These are phyloP conservation scores for Verticillium nonalfalfae DNA, from an alignment of 2,329 filamentous ascomycete species.

Conservation along the genomic window DNA sequence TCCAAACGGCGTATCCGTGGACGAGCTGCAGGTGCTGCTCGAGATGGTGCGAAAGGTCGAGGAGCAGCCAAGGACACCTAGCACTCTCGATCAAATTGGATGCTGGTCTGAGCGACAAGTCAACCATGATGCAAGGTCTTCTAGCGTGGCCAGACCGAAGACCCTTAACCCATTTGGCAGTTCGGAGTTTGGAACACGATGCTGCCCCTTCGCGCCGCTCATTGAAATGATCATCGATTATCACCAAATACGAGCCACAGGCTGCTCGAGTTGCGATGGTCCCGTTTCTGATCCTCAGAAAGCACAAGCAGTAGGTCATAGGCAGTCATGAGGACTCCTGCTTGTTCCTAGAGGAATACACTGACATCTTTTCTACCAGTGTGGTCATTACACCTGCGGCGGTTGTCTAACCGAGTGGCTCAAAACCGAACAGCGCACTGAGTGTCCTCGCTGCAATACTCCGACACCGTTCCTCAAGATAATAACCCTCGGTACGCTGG, in stretches of 20 bases:
- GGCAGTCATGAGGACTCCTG: not conserved
- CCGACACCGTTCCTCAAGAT: not conserved
- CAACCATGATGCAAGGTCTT: not conserved
- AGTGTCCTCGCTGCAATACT: not conserved
- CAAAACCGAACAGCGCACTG: not conserved
- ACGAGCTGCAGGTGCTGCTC: not conserved
- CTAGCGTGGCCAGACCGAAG: not conserved
- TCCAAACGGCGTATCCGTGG: not conserved
- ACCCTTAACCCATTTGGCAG: conserved; percentile 1
- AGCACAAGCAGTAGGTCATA: not conserved
- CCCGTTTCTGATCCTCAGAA: not conserved
- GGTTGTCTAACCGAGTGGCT: conserved; percentile 11
- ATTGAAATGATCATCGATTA: conserved; percentile 12
- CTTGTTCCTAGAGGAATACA: not conserved
- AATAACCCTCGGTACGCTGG: not conserved
- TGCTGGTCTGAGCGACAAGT: conserved; percentile 1
- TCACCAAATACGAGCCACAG: not conserved
- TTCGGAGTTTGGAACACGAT: conserved; percentile 10
- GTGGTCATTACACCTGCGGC: conserved; percentile 23
- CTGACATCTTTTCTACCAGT: conserved; percentile 15
- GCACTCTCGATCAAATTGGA: conserved; percentile 1
- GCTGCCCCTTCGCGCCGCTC: conserved; percentile 11
- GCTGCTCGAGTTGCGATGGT: not conserved
- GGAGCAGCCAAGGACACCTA: rapidly evolving
- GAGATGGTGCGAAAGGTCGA: not conserved